Evolutionary conservation across 129 eudicot species (phyloP).

Genomic region (Flaveria ramosissima): DNA sequence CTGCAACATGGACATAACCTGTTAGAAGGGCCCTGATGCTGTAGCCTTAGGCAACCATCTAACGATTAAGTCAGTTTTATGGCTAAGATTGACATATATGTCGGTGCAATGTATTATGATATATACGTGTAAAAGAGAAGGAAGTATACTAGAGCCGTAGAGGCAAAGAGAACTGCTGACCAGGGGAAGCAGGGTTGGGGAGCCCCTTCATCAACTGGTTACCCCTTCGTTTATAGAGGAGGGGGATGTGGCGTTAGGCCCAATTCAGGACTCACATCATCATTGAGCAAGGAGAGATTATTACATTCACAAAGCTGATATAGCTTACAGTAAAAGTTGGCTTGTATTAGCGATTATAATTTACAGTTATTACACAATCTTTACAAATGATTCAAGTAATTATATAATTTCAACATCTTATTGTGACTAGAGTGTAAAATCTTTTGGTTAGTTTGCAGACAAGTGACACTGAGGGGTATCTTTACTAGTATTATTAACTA

Average conservation of each 20-base stretch:
- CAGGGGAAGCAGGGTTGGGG: too few species aligned
- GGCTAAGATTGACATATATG: neutral
- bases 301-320: too few species aligned
- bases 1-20: too few species aligned
- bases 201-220: too few species aligned
- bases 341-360: neutral
- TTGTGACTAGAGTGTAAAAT: neutral
- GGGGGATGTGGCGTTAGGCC: neutral
- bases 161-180: neutral
- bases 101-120: neutral
- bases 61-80: neutral
- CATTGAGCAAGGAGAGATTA: neutral
- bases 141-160: neutral
- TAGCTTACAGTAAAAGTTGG: neutral
- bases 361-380: neutral
- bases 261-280: neutral
- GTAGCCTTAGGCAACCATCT: neutral
- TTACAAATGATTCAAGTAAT: neutral
- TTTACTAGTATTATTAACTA: neutral
- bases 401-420: neutral
- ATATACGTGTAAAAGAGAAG: neutral
- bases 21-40: neutral
- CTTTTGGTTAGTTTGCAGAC: neutral
- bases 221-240: too few species aligned
- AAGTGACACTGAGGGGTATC: neutral